These are phyloP conservation scores for Emergomyces orientalis DNA, from an alignment of 2,329 filamentous ascomycete species.

Conservation along the genomic window DNA sequence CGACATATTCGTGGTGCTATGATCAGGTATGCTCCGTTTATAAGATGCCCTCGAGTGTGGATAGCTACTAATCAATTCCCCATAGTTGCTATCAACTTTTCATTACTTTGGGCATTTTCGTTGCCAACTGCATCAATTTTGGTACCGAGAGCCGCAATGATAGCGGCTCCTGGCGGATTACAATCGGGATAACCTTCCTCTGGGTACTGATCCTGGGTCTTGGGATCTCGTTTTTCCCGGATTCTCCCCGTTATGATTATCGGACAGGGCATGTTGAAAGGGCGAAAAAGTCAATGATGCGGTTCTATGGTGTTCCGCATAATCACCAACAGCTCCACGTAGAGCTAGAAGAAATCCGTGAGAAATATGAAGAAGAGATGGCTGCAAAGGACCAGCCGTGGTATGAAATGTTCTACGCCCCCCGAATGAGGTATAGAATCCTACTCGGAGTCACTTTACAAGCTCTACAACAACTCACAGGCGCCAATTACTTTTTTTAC, in stretches of 20 bases:
- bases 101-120: conserved; percentile 42
- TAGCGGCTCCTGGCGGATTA: conserved; percentile 42
- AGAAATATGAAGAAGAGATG: conserved; percentile 49
- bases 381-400: conserved; percentile 33
- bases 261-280: conserved; percentile 44
- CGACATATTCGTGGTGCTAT: conserved; percentile 41
- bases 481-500: conserved; percentile 45
- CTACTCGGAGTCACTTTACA: conserved; percentile 39
- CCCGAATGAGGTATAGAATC: conserved; percentile 40
- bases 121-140: conserved; percentile 42
- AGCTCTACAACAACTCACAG: conserved; percentile 41
- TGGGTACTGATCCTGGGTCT: conserved; percentile 47
- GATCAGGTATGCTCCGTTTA: conserved; percentile 24
- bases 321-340: conserved; percentile 47
- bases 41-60: background rate
- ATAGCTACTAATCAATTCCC: background rate
- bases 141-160: conserved; percentile 34
- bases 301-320: conserved; percentile 47
- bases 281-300: conserved; percentile 45
- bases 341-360: conserved; percentile 50
- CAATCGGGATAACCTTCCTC: conserved; percentile 51
- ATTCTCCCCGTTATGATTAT: conserved; percentile 52
- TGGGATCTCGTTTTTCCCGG: conserved; percentile 48
- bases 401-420: conserved; percentile 40
- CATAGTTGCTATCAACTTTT: conserved; percentile 41